Evolutionary conservation across 108 stramenopile genomes (phyloP).

Genomic region (Parietichytrium sp.): DNA sequence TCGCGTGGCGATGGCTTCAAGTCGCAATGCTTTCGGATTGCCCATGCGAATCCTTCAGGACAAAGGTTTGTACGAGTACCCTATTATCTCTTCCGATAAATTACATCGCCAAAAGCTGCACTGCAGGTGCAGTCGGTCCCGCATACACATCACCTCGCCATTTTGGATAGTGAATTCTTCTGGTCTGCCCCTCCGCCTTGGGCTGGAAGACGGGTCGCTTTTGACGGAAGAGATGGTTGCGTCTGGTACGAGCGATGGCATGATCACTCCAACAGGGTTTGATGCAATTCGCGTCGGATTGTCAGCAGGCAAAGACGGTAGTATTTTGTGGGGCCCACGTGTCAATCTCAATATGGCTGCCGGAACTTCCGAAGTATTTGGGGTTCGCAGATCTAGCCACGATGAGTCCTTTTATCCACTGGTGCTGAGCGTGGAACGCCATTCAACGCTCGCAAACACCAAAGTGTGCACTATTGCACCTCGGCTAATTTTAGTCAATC

Average conservation of each 20-base stretch:
- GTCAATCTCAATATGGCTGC: neutral
- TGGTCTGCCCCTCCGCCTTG: neutral
- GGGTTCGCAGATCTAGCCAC: neutral
- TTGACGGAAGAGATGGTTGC: no score
- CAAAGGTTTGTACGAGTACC: no score
- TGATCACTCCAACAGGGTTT: no score
- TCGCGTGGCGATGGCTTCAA: no score
- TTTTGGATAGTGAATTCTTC: constrained; percentile 19
- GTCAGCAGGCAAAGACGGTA: no score
- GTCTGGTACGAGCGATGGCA: no score
- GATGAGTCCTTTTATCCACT: neutral
- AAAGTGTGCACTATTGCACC: neutral
- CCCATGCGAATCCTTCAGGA: no score
- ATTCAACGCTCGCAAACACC: neutral
- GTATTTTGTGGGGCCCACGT: no score
- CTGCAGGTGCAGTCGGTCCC: no score
- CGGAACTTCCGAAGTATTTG: neutral
- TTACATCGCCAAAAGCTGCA: no score
- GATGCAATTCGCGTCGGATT: neutral
- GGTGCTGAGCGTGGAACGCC: neutral
- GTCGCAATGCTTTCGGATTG: no score
- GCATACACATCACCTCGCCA: neutral
- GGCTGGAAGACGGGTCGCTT: constrained; percentile 17
- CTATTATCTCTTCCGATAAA: no score
- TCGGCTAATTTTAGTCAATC: constrained; percentile 1